phyloP scores from a whole-genome alignment of 192 early-diverging fungal genomes.

The Gaertneriomyces sp. region DNA sequence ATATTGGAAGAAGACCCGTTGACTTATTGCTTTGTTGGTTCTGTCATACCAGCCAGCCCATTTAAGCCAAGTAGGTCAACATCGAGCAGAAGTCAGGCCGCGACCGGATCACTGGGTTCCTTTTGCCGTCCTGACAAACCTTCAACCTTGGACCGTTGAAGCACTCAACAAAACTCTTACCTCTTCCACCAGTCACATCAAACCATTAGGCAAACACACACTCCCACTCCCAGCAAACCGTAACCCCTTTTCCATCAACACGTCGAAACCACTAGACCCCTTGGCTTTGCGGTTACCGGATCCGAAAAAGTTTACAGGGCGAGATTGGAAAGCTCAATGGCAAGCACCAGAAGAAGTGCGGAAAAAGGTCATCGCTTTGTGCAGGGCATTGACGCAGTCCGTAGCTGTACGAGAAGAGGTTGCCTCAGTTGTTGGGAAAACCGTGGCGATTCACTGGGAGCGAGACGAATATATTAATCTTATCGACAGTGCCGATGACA shows the following conservation, averaged over 20 bases:
- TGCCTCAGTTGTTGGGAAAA: not conserved
- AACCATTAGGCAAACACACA: slow-evolving; percentile 5
- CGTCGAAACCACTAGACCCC: slow-evolving; percentile 1
- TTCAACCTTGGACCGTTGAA: slow-evolving; percentile 1
- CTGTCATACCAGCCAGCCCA: slow-evolving; percentile 15
- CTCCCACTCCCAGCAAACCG: slow-evolving; percentile 20
- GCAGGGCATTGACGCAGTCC: slow-evolving; percentile 17
- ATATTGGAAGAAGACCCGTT: not conserved
- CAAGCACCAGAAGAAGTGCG: slow-evolving; percentile 33
- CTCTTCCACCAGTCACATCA: slow-evolving; percentile 5
- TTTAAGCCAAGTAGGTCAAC: slow-evolving; percentile 44
- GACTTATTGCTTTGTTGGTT: not conserved
- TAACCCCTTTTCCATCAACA: slow-evolving; percentile 4
- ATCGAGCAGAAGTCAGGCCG: slow-evolving; percentile 31
- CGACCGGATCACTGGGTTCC: slow-evolving; percentile 53
- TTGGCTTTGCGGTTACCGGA: not conserved
- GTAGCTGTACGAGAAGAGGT: slow-evolving; percentile 6
- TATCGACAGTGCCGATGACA: slow-evolving; percentile 16
- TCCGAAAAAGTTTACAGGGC: not conserved
- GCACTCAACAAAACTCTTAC: not conserved
- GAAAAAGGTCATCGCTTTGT: slow-evolving; percentile 27
- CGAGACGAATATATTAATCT: slow-evolving; percentile 42
- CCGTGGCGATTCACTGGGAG: slow-evolving; percentile 35
- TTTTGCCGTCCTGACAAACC: slow-evolving; percentile 43
- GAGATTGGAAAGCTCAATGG: slow-evolving; percentile 22